Percentiles rank a stretch among this genome's conserved stretches.
These are phyloP conservation scores for Carnegiea gigantea DNA, from an alignment of 179 eudicot species.

Conservation along the genomic window DNA sequence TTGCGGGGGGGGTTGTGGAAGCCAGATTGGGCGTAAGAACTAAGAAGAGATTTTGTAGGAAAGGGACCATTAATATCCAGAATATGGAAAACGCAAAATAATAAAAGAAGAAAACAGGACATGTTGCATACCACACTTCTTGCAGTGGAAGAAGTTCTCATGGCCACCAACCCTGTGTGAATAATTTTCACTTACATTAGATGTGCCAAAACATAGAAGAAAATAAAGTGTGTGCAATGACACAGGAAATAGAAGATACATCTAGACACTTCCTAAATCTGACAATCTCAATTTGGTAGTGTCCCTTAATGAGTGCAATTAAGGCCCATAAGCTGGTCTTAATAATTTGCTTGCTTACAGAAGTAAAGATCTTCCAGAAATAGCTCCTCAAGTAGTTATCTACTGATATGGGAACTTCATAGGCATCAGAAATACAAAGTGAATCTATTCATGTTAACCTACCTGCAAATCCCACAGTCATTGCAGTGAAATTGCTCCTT, in stretches of 20 bases:
- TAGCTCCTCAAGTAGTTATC: background rate
- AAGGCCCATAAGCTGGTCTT: background rate
- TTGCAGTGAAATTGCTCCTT: slow-evolving; percentile 83
- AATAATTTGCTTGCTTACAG: background rate
- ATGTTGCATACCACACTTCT: slow-evolving; percentile 74
- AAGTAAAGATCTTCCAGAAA: background rate
- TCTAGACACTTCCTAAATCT: background rate
- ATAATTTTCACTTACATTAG: slow-evolving; percentile 6
- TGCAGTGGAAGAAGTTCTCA: slow-evolving; percentile 91
- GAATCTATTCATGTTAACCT: slow-evolving; percentile 11
- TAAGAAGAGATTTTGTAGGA: background rate
- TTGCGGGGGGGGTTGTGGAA: background rate
- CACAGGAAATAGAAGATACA: background rate
- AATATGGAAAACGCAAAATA: background rate
- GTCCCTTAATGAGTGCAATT: background rate
- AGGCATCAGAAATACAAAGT: background rate
- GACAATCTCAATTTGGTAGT: background rate
- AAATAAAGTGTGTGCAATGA: background rate
- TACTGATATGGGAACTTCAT: background rate
- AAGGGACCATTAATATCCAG: background rate
- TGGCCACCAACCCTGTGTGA: slow-evolving; percentile 80
- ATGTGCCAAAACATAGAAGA: slow-evolving; percentile 6
- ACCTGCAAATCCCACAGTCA: slow-evolving; percentile 99
- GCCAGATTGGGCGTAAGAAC: background rate
- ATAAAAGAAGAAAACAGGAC: background rate